Conservation (phyloP, 2,329 filamentous ascomycete genomes). For the Neoscytalidium dimidiatum region DNA sequence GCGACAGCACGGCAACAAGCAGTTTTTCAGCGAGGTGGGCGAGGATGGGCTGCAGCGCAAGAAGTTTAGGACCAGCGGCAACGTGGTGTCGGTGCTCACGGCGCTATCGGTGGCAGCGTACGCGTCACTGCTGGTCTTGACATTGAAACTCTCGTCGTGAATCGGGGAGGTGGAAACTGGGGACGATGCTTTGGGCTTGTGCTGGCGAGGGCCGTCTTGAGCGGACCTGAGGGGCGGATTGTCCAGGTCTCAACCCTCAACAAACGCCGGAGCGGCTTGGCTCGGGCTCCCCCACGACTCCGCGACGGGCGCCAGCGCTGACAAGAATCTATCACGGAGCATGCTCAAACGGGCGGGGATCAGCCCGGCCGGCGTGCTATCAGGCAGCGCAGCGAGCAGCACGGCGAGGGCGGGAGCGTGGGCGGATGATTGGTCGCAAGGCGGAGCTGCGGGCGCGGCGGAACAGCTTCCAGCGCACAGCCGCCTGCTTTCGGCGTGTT, state of each 20-base stretch:
- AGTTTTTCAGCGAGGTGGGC: slow-evolving; percentile 76
- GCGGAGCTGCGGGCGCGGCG: slow-evolving; percentile 1
- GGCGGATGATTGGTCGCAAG: slow-evolving; percentile 17
- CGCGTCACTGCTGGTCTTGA: slow-evolving; percentile 60
- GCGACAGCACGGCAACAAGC: slow-evolving; percentile 86
- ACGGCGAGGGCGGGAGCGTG: neutral
- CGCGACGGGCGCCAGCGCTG: slow-evolving; percentile 9
- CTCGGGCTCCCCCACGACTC: slow-evolving; percentile 12
- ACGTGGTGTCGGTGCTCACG: slow-evolving; percentile 65
- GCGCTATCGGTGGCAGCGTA: slow-evolving; percentile 65
- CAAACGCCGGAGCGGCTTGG: slow-evolving; percentile 9
- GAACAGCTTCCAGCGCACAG: slow-evolving; percentile 7
- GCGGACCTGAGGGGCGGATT: neutral
- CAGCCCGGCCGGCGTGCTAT: neutral
- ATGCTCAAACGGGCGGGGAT: slow-evolving; percentile 7
- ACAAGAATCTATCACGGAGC: slow-evolving; percentile 8
- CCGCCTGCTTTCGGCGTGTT: slow-evolving; percentile 17
- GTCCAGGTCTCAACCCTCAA: slow-evolving; percentile 9
- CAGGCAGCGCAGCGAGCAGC: neutral
- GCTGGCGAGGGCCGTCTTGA: too few species aligned
- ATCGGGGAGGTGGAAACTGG: neutral
- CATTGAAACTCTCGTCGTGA: slow-evolving; percentile 41
- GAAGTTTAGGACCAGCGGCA: slow-evolving; percentile 66
- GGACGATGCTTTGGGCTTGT: neutral
- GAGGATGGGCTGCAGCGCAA: slow-evolving; percentile 63